These are phyloP conservation scores for Musa schizocarpa DNA, from an alignment of 176 grass and related monocot genomes.

Conservation along the genomic window DNA sequence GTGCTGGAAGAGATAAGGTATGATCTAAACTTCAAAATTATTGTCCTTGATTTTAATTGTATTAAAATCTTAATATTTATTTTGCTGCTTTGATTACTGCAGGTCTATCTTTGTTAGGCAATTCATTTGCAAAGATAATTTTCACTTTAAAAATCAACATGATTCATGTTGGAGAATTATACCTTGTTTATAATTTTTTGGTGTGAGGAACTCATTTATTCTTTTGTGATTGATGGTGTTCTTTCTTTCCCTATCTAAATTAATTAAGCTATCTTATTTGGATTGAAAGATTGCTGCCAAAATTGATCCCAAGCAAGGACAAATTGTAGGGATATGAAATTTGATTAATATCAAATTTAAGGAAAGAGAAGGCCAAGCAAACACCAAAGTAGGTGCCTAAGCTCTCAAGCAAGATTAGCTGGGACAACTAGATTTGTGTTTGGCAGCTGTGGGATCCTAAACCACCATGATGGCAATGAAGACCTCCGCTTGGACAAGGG, in stretches of 20 bases:
- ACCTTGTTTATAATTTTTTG: not conserved
- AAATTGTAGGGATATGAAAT: too few relatives aligned
- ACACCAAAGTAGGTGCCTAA: too few relatives aligned
- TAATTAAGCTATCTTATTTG: not conserved
- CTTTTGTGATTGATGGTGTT: not conserved
- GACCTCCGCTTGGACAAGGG: too few relatives aligned
- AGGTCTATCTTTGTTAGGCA: not conserved
- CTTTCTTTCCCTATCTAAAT: not conserved
- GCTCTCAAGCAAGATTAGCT: too few relatives aligned
- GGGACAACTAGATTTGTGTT: too few relatives aligned
- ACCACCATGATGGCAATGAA: too few relatives aligned
- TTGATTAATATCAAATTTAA: too few relatives aligned
- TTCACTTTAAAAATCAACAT: not conserved
- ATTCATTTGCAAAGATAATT: not conserved
- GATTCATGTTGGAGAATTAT: not conserved
- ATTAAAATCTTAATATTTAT: not conserved
- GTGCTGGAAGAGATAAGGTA: slow-evolving; percentile 84
- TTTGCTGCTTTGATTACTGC: too few relatives aligned
- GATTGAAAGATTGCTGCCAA: not conserved
- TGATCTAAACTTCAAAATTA: not conserved
- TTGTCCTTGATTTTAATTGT: not conserved
- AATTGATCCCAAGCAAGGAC: too few relatives aligned
- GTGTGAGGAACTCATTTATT: not conserved
- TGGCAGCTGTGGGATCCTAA: too few relatives aligned
- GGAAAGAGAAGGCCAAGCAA: too few relatives aligned